phyloP scores from a whole-genome alignment of 208 protist species.

The Trypanosoma mega region DNA sequence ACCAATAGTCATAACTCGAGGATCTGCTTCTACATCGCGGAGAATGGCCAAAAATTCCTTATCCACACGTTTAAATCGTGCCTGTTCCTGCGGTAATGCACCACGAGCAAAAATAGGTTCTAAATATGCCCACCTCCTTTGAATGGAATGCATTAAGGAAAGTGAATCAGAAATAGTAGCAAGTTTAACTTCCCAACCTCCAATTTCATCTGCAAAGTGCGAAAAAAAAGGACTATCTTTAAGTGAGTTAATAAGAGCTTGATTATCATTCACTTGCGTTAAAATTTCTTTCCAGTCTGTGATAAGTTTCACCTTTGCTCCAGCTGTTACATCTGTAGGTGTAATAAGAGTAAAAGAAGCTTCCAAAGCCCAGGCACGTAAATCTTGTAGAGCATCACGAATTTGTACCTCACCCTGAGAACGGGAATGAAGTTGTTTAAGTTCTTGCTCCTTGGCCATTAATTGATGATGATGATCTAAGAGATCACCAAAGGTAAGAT shows the following conservation, averaged over 20 bases:
- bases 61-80: conserved; percentile 95
- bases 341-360: conserved; percentile 87
- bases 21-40: conserved; percentile 79
- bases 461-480: conserved; percentile 74
- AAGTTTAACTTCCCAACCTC: conserved; percentile 92
- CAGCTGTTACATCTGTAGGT: conserved; percentile 33
- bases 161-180: conserved; percentile 81
- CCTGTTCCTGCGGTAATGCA: conserved; percentile 95
- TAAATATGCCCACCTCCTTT: conserved; percentile 97
- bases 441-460: conserved; percentile 73
- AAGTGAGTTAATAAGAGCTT: conserved; percentile 93
- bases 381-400: conserved; percentile 94
- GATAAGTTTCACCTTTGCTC: conserved; percentile 88
- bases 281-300: conserved; percentile 98
- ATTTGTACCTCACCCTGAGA: conserved; percentile 95
- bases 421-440: conserved; percentile 93
- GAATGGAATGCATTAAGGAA: conserved; percentile 92
- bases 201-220: conserved; percentile 92
- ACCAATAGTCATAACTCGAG: conserved; percentile 91
- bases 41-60: conserved; percentile 95
- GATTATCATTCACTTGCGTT: conserved; percentile 95
- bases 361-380: conserved; percentile 90
- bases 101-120: conserved; percentile 97
- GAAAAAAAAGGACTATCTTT: conserved; percentile 95
- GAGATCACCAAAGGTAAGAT: conserved; percentile 90